Percentiles rank a stretch among this genome's conserved stretches.
Evolutionary conservation across 1,284 basidiomycete species (phyloP).

Genomic region (Phaffia rhodozyma): DNA sequence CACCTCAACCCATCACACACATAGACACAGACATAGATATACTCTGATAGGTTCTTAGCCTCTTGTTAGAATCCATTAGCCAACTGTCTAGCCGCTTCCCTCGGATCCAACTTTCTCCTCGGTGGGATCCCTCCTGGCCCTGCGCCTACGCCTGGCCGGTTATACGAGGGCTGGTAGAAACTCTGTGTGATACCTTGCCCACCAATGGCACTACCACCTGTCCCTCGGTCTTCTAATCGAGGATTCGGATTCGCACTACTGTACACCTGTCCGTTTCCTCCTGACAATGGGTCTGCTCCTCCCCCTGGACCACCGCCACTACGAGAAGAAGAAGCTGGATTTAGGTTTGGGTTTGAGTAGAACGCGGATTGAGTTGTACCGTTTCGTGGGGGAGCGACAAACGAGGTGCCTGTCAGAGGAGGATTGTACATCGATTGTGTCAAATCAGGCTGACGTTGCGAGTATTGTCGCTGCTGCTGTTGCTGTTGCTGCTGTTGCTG

Average conservation of each 20-base stretch:
- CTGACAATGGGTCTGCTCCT: background rate
- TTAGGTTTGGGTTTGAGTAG: background rate
- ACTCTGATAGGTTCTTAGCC: too few species aligned
- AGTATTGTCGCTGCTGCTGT: constrained; percentile 14
- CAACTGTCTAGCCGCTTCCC: constrained; percentile 72
- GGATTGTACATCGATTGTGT: constrained; percentile 2
- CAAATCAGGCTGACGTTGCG: background rate
- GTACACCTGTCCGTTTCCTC: background rate
- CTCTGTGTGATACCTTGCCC: constrained; percentile 15
- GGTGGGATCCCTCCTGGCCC: background rate
- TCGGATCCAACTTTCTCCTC: constrained; percentile 48
- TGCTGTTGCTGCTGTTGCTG: constrained; percentile 9
- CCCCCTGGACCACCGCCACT: background rate
- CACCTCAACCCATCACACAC: too few species aligned
- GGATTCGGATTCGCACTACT: background rate
- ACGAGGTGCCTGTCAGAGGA: background rate
- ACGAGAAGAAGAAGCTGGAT: background rate
- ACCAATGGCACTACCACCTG: background rate
- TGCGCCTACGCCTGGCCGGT: background rate
- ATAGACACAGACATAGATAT: too few species aligned
- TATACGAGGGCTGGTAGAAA: constrained; percentile 19
- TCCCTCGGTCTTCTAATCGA: constrained; percentile 1
- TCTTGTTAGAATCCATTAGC: constrained; percentile 42
- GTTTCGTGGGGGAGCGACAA: background rate
- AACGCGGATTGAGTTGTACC: background rate